Base-by-base conservation (phyloP, 495 filamentous ascomycete species). In the Talaromyces liani region DNA sequence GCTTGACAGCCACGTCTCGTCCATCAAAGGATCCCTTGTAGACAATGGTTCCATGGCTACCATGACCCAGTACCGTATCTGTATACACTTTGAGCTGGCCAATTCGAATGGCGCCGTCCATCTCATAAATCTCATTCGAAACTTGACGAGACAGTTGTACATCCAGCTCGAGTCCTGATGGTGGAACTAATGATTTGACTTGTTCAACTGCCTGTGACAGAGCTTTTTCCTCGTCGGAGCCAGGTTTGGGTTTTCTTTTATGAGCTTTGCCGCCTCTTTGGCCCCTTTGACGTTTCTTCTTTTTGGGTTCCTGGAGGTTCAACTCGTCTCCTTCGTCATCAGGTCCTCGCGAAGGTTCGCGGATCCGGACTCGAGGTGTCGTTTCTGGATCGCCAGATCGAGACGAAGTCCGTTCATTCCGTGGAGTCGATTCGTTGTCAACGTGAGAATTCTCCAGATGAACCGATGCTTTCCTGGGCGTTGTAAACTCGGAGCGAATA, bases 1-100 rank as follows among this genome's bases (percentile, higher is more conserved):
- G 85, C 78, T 98, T 98, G 34, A 98, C 92, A 1, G 94, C 94
- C 20, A 98, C 95, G 53, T 91, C 89, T 66, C 92, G 88, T 22
- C 93, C 92, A 69, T 96, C 91, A 69, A 92, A 96, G 24, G 82
- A 86, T n/a, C 91, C 91, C 16, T 85, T 83, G 71, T 90, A 93
- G 7, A 96, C 91, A 49, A 92, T 84, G 16, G 91, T 96, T 24
- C 91, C 91, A 70, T 93, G 91, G 69, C 90, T 93, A 14, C 91
- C 91, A 64, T 81, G 89, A 7, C 90, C 91, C 31, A 93, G 81
- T 45, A 91, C 86, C 62, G 83, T 79, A 58, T 90, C 85, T 29
- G 87, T 87, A 67, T 88, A 85, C 25, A 93, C 89, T 63, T 85
- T 84, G 25, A 94, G 80, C 60, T 85, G 85, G 10, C 87, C 88